Percentiles rank a stretch among this genome's conserved stretches.
Evolutionary conservation across 1,284 basidiomycete species (phyloP).

Genomic region (Papiliotrema terrestris): DNA sequence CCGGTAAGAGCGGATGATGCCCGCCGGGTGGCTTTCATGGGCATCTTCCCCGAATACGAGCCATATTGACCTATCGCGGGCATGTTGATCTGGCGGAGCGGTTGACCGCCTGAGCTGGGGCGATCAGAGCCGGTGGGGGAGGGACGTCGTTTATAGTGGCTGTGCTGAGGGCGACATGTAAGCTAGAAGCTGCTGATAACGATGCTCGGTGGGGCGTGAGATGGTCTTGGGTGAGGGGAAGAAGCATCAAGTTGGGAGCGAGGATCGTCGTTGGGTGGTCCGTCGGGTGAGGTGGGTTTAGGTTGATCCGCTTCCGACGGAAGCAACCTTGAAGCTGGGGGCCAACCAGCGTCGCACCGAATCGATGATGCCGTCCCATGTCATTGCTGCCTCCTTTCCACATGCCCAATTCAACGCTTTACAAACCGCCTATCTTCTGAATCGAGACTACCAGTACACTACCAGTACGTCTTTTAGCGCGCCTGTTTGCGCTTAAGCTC

Average conservation of each 20-base stretch:
- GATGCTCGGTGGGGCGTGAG: background rate
- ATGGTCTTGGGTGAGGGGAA: background rate
- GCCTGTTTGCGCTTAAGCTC: no score
- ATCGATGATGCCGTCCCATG: no score
- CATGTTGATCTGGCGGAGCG: background rate
- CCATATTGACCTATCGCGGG: background rate
- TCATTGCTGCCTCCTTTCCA: no score
- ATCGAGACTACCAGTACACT: background rate
- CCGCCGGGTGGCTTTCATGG: slow-evolving; percentile 3
- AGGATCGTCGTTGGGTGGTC: background rate
- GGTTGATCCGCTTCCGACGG: background rate
- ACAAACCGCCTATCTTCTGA: background rate
- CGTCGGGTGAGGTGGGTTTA: background rate
- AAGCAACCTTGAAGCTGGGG: no score
- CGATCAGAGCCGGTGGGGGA: background rate
- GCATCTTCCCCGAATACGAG: slow-evolving; percentile 1
- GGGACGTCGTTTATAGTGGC: background rate
- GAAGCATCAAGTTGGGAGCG: background rate
- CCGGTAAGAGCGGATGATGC: slow-evolving; percentile 2
- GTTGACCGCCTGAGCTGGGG: background rate
- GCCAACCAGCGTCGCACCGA: no score
- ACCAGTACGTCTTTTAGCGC: background rate
- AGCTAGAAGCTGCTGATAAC: background rate
- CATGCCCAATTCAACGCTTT: no score
- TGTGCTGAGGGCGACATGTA: no score